Evolutionary conservation across 371 early-diverging fungal genomes (phyloP).

Genomic region (Mortierella sp.): DNA sequence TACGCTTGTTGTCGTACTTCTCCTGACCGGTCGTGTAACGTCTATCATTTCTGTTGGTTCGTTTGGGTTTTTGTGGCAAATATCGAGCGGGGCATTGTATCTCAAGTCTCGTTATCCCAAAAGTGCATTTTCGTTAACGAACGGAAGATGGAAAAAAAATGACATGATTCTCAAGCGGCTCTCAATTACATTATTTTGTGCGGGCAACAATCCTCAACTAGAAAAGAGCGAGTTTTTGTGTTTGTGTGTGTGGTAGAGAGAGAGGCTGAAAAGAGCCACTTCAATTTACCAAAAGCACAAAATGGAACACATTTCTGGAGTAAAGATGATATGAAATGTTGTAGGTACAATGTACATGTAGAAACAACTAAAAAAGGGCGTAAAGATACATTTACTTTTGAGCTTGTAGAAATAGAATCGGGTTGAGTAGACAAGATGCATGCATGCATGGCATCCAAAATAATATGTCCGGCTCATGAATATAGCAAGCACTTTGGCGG

Average conservation of each 20-base stretch:
- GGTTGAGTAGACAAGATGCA: neutral
- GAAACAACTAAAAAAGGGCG: neutral
- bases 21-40: neutral
- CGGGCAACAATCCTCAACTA: neutral
- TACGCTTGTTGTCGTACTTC: neutral
- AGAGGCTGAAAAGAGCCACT: neutral
- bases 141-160: neutral
- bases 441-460: neutral
- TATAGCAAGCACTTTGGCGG: neutral
- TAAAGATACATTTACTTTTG: neutral
- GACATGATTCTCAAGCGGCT: neutral
- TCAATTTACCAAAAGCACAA: neutral
- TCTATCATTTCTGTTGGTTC: neutral
- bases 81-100: no score
- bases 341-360: neutral
- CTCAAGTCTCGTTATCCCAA: neutral
- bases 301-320: neutral
- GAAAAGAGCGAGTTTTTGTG: no score
- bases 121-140: neutral
- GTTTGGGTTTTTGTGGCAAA: no score
- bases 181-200: neutral
- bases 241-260: neutral
- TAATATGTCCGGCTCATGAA: neutral
- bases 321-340: neutral
- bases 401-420: neutral